Evolutionary conservation across 176 grass and related monocot genomes (phyloP), one percentile per base, ranked within the genome.

Genomic region (Eragrostis nindensis): DNA sequence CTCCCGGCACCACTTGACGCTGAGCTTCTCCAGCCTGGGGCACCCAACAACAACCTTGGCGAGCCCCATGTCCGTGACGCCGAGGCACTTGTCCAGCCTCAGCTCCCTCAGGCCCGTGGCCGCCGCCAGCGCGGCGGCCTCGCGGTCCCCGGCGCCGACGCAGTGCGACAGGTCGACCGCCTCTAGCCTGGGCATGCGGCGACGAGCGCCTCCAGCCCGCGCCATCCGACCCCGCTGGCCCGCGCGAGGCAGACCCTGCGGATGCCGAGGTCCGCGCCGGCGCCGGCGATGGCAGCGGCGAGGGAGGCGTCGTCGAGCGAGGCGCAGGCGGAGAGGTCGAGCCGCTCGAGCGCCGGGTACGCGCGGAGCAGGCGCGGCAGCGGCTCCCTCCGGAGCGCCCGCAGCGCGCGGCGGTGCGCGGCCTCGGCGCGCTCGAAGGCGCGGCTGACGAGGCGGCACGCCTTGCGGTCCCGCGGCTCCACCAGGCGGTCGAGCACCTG

Each of bases 1-100:
- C 84, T 99, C 92, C 44, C 74, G 84, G 69, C 96, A 99, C 96
- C 96, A 99, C 71, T 99, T 99, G 61, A 99, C 74, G 18, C 90
- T 78, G 13, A 99, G 92, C 84, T 52, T 89, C 84, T 95, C 84
- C 46, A 99, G 75, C 67, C 8, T 83, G 42, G 90, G 82, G 87
- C 96, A 95, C 1, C 88, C 96, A 1, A 95, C 92, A 11, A 82
- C 96, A 3, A 95, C 88, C 86, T 95, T 95, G 16, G 96, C 96
- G 11, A 99, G 91, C 49, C 96, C 96, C 65, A 99, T 86, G 71
- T 99, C 96, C 9, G 96, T 95, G 75, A 95, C 74, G 4, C 70
- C 74, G 14, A 99, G 89, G 85, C 96, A 99, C 73, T 99, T 99
- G 3, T 91, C 90, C 13, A 99, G 69, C 61, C 79, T 85, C 1